Base-by-base conservation (phyloP, 768 basidiomycete genomes). In the Termitomyces sp. region DNA sequence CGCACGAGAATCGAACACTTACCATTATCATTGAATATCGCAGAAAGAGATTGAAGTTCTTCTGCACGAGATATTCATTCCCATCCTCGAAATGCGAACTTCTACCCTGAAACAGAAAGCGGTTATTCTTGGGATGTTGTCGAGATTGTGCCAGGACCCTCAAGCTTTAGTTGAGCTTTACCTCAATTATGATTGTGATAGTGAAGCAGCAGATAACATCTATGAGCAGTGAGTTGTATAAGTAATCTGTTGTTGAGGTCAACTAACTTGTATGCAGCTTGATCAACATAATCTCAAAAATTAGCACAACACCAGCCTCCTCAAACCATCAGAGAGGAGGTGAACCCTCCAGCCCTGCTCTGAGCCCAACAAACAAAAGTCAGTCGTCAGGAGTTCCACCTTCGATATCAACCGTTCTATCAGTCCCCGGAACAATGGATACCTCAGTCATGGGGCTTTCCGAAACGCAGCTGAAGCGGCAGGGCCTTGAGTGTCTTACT, bases 31-130 rank as follows among this genome's bases (percentile, higher is more conserved):
- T 34, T 14, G 54, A 39, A 57, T 47, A 47, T 16, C 64, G 44
- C 68, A 98, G 96, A 97, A 98, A 89, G 97, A 99, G 71, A 98
- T 98, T 56, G 96, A 98, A 70, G 94, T 99, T 37, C 78, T 99
- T n/a, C 72, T 99, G 47, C 95, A 97, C 64, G 97, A 99, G 70
- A 98, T 99, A 60, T 99, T 98, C 76, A 86, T 98, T 55, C 97
- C 97, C 2, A 96, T 99, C 47, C 77, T 98, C 56, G 97, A 99
- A 73, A 98, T 99, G 94, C 86, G 88, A 68, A 98, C 91, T 9
- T 91, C 96, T 5, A 97, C 94, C 1, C 74, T 96, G 48, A 93
- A 93, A 66, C 97, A 98, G 69, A 98, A 99, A 73, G 88, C 88
- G 3, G 85, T 93, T 48, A 91, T 98, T 52, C 78, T 98, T 51